Conservation (phyloP, 257 asterid species). For the Jasminum sambac region DNA sequence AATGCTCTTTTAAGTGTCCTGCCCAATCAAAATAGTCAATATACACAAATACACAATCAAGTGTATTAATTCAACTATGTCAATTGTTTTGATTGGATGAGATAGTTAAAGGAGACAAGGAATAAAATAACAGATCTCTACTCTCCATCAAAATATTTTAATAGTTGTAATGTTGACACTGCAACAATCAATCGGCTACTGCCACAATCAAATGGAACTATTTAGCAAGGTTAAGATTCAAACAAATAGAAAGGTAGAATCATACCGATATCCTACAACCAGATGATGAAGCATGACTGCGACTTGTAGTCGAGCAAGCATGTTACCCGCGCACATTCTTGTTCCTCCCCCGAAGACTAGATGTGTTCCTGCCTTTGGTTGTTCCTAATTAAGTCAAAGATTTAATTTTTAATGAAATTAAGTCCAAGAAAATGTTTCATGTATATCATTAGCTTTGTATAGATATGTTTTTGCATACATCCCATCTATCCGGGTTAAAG, state of each 20-base stretch:
- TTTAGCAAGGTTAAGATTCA: too few relatives aligned
- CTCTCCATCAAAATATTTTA: too few relatives aligned
- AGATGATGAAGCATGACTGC: conserved; percentile 50
- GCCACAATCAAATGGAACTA: too few relatives aligned
- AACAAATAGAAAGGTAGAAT: background rate
- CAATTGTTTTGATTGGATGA: too few relatives aligned
- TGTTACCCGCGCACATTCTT: conserved; percentile 60
- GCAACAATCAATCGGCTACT: too few relatives aligned
- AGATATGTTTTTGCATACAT: conserved; percentile 31
- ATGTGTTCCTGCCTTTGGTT: conserved; percentile 47
- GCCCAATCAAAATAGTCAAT: too few relatives aligned
- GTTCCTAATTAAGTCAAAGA: conserved; percentile 27
- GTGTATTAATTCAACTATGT: too few relatives aligned
- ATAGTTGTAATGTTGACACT: too few relatives aligned
- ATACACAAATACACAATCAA: too few relatives aligned
- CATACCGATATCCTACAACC: conserved; percentile 52
- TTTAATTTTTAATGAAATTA: background rate
- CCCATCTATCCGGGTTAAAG: conserved; percentile 69
- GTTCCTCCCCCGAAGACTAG: conserved; percentile 64
- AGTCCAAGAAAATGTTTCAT: background rate
- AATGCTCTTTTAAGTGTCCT: too few relatives aligned
- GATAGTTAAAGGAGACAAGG: too few relatives aligned
- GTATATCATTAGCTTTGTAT: background rate
- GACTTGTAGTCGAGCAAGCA: conserved; percentile 60
- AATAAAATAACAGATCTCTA: too few relatives aligned